Percentiles rank a stretch among this genome's conserved stretches.
These are phyloP conservation scores for Suhomyces atakaporum DNA, from an alignment of 1,139 yeast species.

Conservation along the genomic window DNA sequence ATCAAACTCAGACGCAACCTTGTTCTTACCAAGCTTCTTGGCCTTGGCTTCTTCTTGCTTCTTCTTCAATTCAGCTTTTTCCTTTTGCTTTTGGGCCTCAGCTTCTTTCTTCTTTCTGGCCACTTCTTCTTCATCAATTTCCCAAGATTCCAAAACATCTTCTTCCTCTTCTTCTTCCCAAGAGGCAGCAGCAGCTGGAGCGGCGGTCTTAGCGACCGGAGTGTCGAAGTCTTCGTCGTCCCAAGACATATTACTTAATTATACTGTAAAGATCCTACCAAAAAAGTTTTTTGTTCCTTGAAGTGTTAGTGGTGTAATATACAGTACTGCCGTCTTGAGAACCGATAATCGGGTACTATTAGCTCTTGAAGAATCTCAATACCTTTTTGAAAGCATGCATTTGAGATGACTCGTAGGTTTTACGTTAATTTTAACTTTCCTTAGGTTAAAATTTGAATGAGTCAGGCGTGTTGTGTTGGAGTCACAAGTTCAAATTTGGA, in stretches of 20 bases:
- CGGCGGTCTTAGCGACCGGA: conserved; percentile 39
- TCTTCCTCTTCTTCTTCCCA: conserved; percentile 87
- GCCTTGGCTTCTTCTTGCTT: conserved; percentile 39
- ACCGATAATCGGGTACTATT: conserved; percentile 5
- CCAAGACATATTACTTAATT: conserved; percentile 42
- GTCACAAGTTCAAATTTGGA: too few species aligned
- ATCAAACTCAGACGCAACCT: conserved; percentile 52
- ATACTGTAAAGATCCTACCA: conserved; percentile 1
- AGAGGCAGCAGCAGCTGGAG: conserved; percentile 50
- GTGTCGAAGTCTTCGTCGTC: conserved; percentile 93
- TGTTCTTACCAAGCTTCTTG: conserved; percentile 25
- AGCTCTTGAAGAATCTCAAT: background rate
- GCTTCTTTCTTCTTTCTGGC: conserved; percentile 46
- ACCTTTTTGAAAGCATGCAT: background rate
- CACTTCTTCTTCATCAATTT: conserved; percentile 66
- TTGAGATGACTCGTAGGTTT: too few species aligned
- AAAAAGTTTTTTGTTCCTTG: conserved; percentile 11
- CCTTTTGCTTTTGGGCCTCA: conserved; percentile 42
- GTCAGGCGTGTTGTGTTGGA: too few species aligned
- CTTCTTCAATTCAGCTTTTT: conserved; percentile 44
- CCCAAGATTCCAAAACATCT: conserved; percentile 83
- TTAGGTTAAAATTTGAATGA: too few species aligned
- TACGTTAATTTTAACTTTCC: too few species aligned
- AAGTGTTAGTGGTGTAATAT: conserved; percentile 8
- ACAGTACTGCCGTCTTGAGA: conserved; percentile 1